Conservation (phyloP, 257 asterid genomes). For the Lithospermum erythrorhizon region DNA sequence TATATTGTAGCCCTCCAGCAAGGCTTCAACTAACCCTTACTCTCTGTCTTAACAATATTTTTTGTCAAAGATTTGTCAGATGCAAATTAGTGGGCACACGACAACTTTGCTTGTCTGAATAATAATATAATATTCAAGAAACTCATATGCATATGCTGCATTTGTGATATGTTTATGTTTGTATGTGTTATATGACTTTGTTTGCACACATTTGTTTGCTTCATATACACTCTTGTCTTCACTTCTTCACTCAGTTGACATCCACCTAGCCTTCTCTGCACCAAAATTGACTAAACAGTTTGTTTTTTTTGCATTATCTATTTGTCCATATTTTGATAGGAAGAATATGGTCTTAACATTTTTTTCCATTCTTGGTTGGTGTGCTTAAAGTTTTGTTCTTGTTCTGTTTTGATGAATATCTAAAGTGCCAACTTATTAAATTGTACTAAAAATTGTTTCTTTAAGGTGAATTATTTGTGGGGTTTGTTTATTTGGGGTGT, state of each 20-base stretch:
- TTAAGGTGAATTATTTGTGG: slow-evolving; percentile 27
- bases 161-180: slow-evolving; percentile 19
- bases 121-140: neutral
- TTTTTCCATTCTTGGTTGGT: slow-evolving; percentile 15
- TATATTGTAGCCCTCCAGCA: too few species aligned
- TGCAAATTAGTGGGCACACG: slow-evolving; percentile 29
- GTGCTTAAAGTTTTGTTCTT: neutral
- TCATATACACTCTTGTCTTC: slow-evolving; percentile 48
- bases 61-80: slow-evolving; percentile 25
- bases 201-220: slow-evolving; percentile 25
- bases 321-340: slow-evolving; percentile 16
- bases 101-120: slow-evolving; percentile 21
- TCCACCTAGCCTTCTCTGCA: slow-evolving; percentile 11
- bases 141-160: neutral
- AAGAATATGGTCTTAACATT: slow-evolving; percentile 28
- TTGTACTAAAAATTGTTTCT: slow-evolving; percentile 22
- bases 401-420: neutral
- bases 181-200: slow-evolving; percentile 18
- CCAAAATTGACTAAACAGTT: slow-evolving; percentile 18
- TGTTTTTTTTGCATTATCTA: slow-evolving; percentile 48
- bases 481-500: slow-evolving; percentile 14
- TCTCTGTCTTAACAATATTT: neutral
- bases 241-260: slow-evolving; percentile 22
- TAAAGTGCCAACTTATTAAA: slow-evolving; percentile 1
- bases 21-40: too few species aligned